Evolutionary conservation across 2,329 filamentous ascomycete species (phyloP), one percentile per base, ranked within the genome.

Genomic region (Tolypocladium nubicola): DNA sequence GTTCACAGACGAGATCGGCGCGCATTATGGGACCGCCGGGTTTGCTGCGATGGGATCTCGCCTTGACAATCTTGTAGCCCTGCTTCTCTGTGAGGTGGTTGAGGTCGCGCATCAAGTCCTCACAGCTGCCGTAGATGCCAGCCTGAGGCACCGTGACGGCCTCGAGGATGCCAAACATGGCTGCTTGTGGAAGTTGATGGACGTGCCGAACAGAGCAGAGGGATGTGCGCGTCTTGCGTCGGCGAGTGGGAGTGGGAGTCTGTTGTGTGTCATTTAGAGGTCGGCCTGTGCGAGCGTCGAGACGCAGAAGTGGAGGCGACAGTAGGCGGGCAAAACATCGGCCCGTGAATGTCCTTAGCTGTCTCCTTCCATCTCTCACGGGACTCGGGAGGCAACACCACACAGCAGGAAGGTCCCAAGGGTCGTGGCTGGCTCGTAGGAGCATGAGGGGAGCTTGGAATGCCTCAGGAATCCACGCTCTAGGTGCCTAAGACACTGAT

Each of bases 11-110:
- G 2, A 76, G 70, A 63, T 76, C 74, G 59, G 71, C 74, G 58
- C 74, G 71, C 39, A 76, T 71, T 55, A 76, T 75, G 40, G 71
- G 69, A 49, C 72, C 74, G 52, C 71, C 71, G 58, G 74, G 68
- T 55, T 73, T 70, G 58, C 70, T 69, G 59, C 74, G 72, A 63
- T 76, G 73, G 33, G 73, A 75, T 58, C 74, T 68, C 37, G 71
- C 68, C 63, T 76, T 76, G 67, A 76, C 74, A 56, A 76, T 71
- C 60, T 75, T 76, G 70, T 75, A 76, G 58, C 74, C 74, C 58
- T 76, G 70, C 62, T 74, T 75, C 58, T 72, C 67, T 68, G 76
- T 75, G 39, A 70, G 71, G 55, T 67, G 66, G 59, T 70, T 75
- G 43, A 76, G 66, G 40, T 73, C 67, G 47, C 66, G 66, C 60